Evolutionary conservation across 1,139 yeast genomes (phyloP).

Genomic region (Barnettozyma hawaiiensis): DNA sequence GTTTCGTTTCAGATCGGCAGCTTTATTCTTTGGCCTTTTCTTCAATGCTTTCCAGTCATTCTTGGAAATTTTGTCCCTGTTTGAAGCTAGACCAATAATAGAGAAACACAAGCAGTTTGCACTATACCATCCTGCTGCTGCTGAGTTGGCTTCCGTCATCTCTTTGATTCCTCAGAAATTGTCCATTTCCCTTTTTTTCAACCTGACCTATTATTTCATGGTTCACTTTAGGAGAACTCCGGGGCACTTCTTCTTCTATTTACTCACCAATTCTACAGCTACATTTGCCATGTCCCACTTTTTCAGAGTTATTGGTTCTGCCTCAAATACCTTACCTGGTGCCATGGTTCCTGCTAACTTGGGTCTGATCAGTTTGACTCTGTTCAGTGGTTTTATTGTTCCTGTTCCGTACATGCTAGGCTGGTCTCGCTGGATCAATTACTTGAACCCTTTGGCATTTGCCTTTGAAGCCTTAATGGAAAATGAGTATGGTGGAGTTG

Average conservation of each 20-base stretch:
- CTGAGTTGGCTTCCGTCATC: conserved; percentile 62
- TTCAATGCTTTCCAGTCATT: conserved; percentile 74
- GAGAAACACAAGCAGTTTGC: conserved; percentile 78
- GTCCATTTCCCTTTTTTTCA: conserved; percentile 50
- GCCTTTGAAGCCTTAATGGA: conserved; percentile 64
- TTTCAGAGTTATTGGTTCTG: conserved; percentile 67
- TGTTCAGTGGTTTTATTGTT: conserved; percentile 72
- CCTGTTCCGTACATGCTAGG: conserved; percentile 65
- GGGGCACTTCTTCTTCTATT: conserved; percentile 65
- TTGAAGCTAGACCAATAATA: conserved; percentile 71
- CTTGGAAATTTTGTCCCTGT: conserved; percentile 64
- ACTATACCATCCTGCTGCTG: conserved; percentile 72
- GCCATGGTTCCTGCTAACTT: conserved; percentile 74
- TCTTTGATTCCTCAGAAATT: conserved; percentile 65
- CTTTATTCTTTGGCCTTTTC: conserved; percentile 70
- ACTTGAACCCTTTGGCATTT: conserved; percentile 65
- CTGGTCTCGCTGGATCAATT: conserved; percentile 80
- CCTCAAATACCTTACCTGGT: conserved; percentile 51
- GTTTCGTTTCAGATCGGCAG: conserved; percentile 64
- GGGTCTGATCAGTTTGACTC: conserved; percentile 51
- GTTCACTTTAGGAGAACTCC: conserved; percentile 58
- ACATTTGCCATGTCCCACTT: conserved; percentile 66
- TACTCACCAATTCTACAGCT: conserved; percentile 46
- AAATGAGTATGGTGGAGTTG: conserved; percentile 39
- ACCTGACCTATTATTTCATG: conserved; percentile 60